Base-by-base conservation (phyloP, 768 basidiomycete species). In the Phylloporus scabripes region DNA sequence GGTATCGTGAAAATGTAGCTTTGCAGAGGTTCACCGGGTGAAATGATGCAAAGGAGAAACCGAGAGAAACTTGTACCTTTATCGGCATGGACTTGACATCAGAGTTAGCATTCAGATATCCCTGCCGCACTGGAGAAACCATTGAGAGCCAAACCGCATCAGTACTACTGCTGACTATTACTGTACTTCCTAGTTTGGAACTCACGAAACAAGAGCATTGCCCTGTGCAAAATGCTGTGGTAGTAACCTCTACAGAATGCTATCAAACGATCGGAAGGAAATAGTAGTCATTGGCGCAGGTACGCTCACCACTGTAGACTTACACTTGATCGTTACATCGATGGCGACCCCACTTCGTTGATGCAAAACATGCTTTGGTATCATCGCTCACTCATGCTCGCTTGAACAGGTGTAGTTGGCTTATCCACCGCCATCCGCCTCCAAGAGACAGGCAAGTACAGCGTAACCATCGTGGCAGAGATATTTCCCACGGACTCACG, bases 401-500 rank as follows among this genome's bases (percentile, higher is more conserved):
- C 34, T 45, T 20, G 9, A 28, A 40, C 50, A 91, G 88, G 88
- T 42, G 87, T 91, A 1, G 65, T 91, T 4, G 89, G 89, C 4
- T 72, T 92, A 24, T 83, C 87, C 0, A 85, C 88, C 4, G 89
- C 87, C 0, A 55, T 90, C 29, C 80, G 74, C 55, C 70, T 89
- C 10, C 86, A 87, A 61, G 79, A 84, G 55, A 72, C 70, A 14
- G 79, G 78, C 8, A 72, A 69, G 5, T 84, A 85, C 59, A 66
- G 69, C 3, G 87, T 91, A 15, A 80, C 79, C 1, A 73, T 92
- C 45, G 66, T 91, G 10, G 83, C 89, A 0, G 85, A 88, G 45
- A 70, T 74, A 2, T 72, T 90, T 34, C 88, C 89, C 0, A 81
- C 74, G 33, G 90, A 92, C 63, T 75, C 79, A 1, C 83, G 83